Conservation (phyloP, 2,329 filamentous ascomycete species). For the Thermoascus crustaceus region DNA sequence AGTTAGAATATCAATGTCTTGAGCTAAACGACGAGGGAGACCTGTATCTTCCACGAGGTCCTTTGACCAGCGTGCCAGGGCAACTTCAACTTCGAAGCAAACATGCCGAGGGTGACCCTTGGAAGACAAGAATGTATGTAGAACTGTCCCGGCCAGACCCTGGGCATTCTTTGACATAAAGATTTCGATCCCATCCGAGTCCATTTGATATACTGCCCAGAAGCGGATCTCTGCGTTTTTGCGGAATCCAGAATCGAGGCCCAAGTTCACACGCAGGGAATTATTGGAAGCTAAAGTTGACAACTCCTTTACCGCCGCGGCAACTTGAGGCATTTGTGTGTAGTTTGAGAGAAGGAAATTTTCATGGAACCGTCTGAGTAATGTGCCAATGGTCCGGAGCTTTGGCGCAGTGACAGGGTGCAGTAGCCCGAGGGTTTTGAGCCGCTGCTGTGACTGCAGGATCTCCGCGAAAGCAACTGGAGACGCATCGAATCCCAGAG, state of each 20-base stretch:
- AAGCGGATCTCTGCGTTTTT: constrained; percentile 30
- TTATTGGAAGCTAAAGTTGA: constrained; percentile 19
- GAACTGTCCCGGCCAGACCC: constrained; percentile 35
- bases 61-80: constrained; percentile 29
- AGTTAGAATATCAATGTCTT: constrained; percentile 36
- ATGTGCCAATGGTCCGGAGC: constrained; percentile 25
- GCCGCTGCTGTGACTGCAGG: constrained; percentile 36
- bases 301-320: constrained; percentile 23
- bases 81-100: constrained; percentile 33
- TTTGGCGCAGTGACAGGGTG: constrained; percentile 29
- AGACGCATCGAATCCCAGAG: constrained; percentile 37
- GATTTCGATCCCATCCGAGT: constrained; percentile 27
- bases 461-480: constrained; percentile 37
- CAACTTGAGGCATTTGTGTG: constrained; percentile 14
- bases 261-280: constrained; percentile 25
- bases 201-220: constrained; percentile 34
- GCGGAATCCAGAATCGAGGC: constrained; percentile 35
- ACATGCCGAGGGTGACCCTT: constrained; percentile 31
- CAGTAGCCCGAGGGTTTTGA: constrained; percentile 35
- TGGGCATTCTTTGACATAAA: constrained; percentile 38
- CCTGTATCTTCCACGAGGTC: constrained; percentile 19
- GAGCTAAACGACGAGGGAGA: constrained; percentile 31
- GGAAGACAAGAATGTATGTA: constrained; percentile 41
- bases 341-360: constrained; percentile 15
- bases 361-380: constrained; percentile 24